phyloP scores from a whole-genome alignment of 148 eudicot species.

The Vaccinium corymbosum region DNA sequence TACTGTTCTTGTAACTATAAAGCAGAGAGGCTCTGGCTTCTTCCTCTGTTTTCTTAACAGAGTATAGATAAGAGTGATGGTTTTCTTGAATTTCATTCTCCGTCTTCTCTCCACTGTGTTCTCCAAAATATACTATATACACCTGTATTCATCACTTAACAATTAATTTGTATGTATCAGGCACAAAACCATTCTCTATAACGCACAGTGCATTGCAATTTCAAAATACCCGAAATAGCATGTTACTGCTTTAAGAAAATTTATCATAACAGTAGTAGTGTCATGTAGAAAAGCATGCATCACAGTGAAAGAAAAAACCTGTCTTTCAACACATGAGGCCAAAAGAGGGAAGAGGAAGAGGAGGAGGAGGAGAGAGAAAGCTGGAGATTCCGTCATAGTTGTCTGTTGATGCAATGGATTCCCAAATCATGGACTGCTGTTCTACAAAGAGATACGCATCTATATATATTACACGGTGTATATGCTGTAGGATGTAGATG shows the following conservation, averaged over 20 bases:
- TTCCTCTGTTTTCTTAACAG: conserved; percentile 69
- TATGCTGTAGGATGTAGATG: not conserved
- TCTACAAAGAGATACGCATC: not conserved
- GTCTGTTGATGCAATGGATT: not conserved
- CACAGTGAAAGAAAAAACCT: conserved; percentile 22
- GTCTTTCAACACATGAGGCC: conserved; percentile 23
- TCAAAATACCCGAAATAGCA: not conserved
- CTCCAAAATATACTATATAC: conserved; percentile 72
- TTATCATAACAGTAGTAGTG: not conserved
- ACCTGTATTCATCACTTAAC: conserved; percentile 35
- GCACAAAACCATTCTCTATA: not conserved
- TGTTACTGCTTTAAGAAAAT: not conserved
- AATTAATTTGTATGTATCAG: not conserved
- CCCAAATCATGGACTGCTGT: not conserved
- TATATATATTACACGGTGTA: not conserved
- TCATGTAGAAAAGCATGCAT: not conserved
- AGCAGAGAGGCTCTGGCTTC: conserved; percentile 63
- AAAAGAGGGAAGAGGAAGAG: conserved; percentile 25
- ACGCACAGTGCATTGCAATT: not conserved
- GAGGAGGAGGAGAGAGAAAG: conserved; percentile 12
- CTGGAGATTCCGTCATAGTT: conserved; percentile 18
- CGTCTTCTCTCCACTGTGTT: conserved; percentile 56
- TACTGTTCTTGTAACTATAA: conserved; percentile 75
- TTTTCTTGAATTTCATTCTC: conserved; percentile 57
- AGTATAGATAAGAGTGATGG: conserved; percentile 54